Evolutionary conservation across 495 filamentous ascomycete genomes (phyloP).

Genomic region (Penicillium angulare): DNA sequence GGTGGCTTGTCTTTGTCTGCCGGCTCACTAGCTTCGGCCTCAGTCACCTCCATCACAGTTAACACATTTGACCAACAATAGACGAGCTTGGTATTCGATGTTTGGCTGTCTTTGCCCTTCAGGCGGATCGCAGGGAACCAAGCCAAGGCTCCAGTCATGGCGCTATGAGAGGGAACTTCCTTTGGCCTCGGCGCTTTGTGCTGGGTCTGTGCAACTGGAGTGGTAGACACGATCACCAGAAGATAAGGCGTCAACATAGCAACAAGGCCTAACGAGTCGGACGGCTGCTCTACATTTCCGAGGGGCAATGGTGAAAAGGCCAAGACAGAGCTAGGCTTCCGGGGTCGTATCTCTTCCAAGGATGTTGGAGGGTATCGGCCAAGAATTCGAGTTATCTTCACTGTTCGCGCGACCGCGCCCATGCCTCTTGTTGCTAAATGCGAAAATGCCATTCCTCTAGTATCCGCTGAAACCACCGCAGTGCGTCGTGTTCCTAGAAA

Average conservation of each 20-base stretch:
- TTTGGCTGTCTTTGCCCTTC: conserved; percentile 63
- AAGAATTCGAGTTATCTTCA: conserved; percentile 87
- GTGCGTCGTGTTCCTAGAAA: conserved; percentile 96
- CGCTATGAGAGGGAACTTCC: conserved; percentile 81
- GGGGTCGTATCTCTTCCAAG: conserved; percentile 55
- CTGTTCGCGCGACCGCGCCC: conserved; percentile 76
- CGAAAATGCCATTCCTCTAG: conserved; percentile 95
- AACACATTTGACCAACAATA: conserved; percentile 98
- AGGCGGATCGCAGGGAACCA: conserved; percentile 97
- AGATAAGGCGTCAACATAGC: conserved; percentile 96
- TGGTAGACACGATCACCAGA: conserved; percentile 94
- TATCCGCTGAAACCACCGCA: conserved; percentile 95
- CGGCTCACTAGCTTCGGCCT: conserved; percentile 61
- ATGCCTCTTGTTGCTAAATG: conserved; percentile 91
- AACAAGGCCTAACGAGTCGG: conserved; percentile 86
- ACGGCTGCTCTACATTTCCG: conserved; percentile 85
- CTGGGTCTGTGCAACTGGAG: conserved; percentile 92
- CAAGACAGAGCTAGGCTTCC: conserved; percentile 93
- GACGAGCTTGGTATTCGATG: conserved; percentile 69
- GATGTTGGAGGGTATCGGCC: conserved; percentile 78
- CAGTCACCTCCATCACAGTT: conserved; percentile 84
- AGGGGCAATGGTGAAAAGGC: conserved; percentile 88
- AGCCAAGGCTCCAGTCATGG: conserved; percentile 88
- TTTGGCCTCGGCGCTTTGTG: conserved; percentile 88
- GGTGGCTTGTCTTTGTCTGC: conserved; percentile 67